These are phyloP conservation scores for Oxyria digyna DNA, from an alignment of 148 eudicot genomes.

Conservation along the genomic window DNA sequence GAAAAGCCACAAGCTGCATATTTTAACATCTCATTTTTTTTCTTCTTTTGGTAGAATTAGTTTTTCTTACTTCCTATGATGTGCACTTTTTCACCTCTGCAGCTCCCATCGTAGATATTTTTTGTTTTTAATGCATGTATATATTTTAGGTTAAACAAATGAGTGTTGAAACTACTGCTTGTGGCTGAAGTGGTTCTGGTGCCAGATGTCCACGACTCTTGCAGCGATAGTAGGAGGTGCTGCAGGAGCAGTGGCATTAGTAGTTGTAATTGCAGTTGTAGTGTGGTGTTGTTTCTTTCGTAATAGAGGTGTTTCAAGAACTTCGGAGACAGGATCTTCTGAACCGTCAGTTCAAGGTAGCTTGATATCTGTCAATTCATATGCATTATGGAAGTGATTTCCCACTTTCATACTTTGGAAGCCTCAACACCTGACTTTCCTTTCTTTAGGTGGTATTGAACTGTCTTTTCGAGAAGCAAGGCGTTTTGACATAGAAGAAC, in stretches of 20 bases:
- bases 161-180: constrained; percentile 16
- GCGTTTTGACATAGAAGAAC: constrained; percentile 60
- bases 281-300: constrained; percentile 55
- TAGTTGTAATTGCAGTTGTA: constrained; percentile 33
- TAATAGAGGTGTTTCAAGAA: constrained; percentile 42
- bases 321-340: constrained; percentile 90
- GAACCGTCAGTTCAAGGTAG: constrained; percentile 79
- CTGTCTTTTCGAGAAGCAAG: constrained; percentile 68
- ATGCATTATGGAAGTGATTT: not conserved
- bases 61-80: not conserved
- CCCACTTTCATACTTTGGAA: not conserved
- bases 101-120: not conserved
- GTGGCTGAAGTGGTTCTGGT: constrained; percentile 38
- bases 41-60: too few relatives aligned
- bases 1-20: not conserved
- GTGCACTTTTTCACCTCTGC: not conserved
- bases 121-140: not conserved
- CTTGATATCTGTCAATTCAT: constrained; percentile 5
- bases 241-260: constrained; percentile 95
- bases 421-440: not conserved
- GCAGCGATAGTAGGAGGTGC: constrained; percentile 91
- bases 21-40: not conserved
- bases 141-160: constrained; percentile 36
- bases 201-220: constrained; percentile 85
- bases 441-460: constrained; percentile 29